phyloP scores from a whole-genome alignment of 2,329 filamentous ascomycete genomes.

The Aureobasidium zeae region DNA sequence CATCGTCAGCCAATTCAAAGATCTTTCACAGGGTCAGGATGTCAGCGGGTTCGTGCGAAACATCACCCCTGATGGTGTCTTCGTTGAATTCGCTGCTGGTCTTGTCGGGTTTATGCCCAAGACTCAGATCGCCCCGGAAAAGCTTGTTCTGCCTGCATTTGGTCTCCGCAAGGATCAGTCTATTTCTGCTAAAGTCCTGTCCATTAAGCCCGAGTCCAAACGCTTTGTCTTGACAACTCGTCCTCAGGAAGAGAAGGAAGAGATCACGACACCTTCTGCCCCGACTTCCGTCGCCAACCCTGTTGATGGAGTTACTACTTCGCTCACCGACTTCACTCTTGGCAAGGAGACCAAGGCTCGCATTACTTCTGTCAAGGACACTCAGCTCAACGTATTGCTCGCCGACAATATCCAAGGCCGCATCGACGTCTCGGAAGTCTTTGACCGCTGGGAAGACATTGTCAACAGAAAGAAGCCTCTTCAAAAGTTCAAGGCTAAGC shows the following conservation, averaged over 20 bases:
- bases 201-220: slow-evolving; percentile 59
- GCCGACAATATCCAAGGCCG: slow-evolving; percentile 86
- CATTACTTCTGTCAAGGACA: slow-evolving; percentile 77
- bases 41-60: slow-evolving; percentile 77
- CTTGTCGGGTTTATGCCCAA: slow-evolving; percentile 73
- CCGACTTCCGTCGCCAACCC: slow-evolving; percentile 43
- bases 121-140: slow-evolving; percentile 63
- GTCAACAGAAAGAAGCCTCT: slow-evolving; percentile 72
- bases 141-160: slow-evolving; percentile 60
- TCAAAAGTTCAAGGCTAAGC: slow-evolving; percentile 60
- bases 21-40: slow-evolving; percentile 58
- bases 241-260: slow-evolving; percentile 29
- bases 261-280: slow-evolving; percentile 21
- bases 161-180: slow-evolving; percentile 70
- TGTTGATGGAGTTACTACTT: slow-evolving; percentile 54
- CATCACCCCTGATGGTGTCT: slow-evolving; percentile 70
- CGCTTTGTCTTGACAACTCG: slow-evolving; percentile 60
- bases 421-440: slow-evolving; percentile 83
- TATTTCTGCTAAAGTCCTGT: slow-evolving; percentile 60
- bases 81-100: slow-evolving; percentile 76
- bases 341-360: slow-evolving; percentile 68
- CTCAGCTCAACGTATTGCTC: slow-evolving; percentile 83
- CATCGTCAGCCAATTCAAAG: slow-evolving; percentile 61
- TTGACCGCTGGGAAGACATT: slow-evolving; percentile 82
- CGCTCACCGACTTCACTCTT: slow-evolving; percentile 62